Percentiles rank a stretch among this genome's conserved stretches.
Evolutionary conservation across 306 rosid species (phyloP).

Genomic region (Fragaria ananassa): DNA sequence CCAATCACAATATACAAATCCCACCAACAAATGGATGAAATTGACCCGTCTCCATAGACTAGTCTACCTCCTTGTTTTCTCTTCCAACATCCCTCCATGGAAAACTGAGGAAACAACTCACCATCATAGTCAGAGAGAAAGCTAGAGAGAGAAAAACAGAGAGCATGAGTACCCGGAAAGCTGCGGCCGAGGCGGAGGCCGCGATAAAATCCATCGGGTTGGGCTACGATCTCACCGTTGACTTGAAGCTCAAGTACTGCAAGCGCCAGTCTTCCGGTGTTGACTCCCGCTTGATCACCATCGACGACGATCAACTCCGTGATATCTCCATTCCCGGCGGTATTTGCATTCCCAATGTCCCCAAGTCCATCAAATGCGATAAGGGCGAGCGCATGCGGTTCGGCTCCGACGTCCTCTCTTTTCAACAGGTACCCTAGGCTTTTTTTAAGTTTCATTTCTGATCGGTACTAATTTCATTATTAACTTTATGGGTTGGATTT

Average conservation of each 20-base stretch:
- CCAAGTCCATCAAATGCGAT: slow-evolving; percentile 77
- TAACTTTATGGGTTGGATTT: not conserved
- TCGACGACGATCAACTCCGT: slow-evolving; percentile 38
- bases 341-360: slow-evolving; percentile 55
- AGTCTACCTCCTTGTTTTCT: no score
- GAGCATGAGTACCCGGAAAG: slow-evolving; percentile 26
- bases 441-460: not conserved
- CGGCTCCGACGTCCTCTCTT: slow-evolving; percentile 69
- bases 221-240: slow-evolving; percentile 64
- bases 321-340: slow-evolving; percentile 57
- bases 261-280: slow-evolving; percentile 27
- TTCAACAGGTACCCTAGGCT: slow-evolving; percentile 57
- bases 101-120: no score
- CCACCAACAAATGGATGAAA: not conserved
- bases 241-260: slow-evolving; percentile 63
- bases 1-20: not conserved
- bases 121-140: not conserved
- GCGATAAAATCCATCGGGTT: slow-evolving; percentile 52
- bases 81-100: no score
- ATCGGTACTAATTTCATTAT: not conserved
- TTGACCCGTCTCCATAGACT: not conserved
- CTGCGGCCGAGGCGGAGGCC: slow-evolving; percentile 32
- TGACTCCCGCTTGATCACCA: slow-evolving; percentile 45
- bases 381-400: slow-evolving; percentile 82
- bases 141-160: not conserved